Conservation (phyloP, 2,329 filamentous ascomycete genomes). For the Diaporthe humulicola region DNA sequence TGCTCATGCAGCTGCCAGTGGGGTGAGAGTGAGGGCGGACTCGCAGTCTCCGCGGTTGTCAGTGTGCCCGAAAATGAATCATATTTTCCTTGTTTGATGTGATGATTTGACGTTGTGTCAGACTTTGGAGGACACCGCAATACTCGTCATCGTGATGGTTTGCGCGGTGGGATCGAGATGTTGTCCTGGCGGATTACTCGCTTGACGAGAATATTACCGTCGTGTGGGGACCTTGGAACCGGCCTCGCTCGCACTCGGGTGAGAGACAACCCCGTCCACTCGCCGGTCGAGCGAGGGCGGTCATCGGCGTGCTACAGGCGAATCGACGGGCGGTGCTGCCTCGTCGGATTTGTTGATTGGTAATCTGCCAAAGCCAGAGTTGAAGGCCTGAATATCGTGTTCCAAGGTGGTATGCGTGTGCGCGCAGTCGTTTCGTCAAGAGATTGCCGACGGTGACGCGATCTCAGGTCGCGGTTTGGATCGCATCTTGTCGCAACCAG, state of each 20-base stretch:
- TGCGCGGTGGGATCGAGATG: constrained; percentile 9
- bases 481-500: neutral
- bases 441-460: neutral
- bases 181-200: neutral
- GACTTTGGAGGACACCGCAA: neutral
- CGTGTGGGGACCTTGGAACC: neutral
- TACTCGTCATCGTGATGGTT: neutral
- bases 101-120: neutral
- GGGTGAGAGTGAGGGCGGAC: neutral
- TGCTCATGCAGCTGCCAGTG: neutral
- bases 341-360: too few relatives aligned
- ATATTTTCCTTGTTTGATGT: neutral
- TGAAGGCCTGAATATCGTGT: neutral
- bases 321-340: neutral
- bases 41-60: neutral
- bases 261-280: neutral
- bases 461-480: constrained; percentile 4
- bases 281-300: neutral
- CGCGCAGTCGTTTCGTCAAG: neutral
- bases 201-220: neutral
- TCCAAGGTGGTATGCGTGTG: neutral
- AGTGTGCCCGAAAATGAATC: neutral
- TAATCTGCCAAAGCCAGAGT: neutral
- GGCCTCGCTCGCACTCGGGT: neutral
- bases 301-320: neutral